Evolutionary conservation across 2,329 filamentous ascomycete species (phyloP).

Genomic region (Nemania sp.): DNA sequence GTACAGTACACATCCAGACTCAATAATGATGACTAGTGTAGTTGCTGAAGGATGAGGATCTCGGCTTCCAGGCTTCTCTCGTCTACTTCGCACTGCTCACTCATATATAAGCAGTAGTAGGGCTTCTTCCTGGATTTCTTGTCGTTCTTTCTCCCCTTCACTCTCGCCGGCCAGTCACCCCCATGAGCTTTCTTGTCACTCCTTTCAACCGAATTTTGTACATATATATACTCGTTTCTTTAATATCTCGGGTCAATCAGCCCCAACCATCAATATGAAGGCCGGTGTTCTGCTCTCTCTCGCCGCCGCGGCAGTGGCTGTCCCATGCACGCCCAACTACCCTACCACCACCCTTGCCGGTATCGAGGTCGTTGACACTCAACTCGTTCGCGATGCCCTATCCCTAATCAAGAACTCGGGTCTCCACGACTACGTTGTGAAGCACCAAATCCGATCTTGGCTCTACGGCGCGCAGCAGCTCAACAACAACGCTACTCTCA

Average conservation of each 20-base stretch:
- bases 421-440: conserved; percentile 20
- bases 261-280: conserved; percentile 15
- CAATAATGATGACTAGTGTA: background rate
- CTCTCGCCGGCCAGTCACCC: background rate
- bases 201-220: conserved; percentile 6
- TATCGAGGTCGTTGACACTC: conserved; percentile 27
- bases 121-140: background rate
- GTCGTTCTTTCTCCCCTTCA: background rate
- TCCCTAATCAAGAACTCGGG: conserved; percentile 21
- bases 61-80: background rate
- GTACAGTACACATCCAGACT: background rate
- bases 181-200: conserved; percentile 15
- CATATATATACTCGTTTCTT: background rate
- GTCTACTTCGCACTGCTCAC: no score
- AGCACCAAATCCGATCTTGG: conserved; percentile 27
- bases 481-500: conserved; percentile 25
- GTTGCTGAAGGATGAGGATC: conserved; percentile 3
- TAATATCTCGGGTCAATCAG: conserved; percentile 1
- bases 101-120: conserved; percentile 16
- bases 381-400: conserved; percentile 22
- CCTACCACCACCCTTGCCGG: conserved; percentile 24
- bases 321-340: conserved; percentile 12
- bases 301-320: conserved; percentile 5
- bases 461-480: conserved; percentile 25
- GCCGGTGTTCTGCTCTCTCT: conserved; percentile 10